A percentile compares a stretch with the other conserved stretches of the same genome.
Evolutionary conservation across 108 stramenopile genomes (phyloP).

Genomic region (Nannochloropsis salina): DNA sequence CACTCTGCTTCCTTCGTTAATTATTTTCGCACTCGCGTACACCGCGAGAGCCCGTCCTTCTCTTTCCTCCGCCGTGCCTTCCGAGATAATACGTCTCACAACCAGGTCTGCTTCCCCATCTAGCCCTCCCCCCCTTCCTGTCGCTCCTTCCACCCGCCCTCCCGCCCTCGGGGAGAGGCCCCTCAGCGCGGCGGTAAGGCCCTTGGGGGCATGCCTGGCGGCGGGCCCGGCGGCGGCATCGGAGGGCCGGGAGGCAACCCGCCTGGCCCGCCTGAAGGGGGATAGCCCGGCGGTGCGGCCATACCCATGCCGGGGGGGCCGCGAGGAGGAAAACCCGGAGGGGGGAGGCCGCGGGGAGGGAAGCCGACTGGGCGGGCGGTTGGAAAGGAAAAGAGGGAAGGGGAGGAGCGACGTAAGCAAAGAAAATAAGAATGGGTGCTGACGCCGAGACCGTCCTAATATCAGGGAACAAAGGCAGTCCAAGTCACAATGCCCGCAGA

Average conservation of each 20-base stretch:
- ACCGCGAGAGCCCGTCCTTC: neutral
- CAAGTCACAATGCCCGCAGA: too few species aligned
- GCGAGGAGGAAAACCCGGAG: conserved; percentile 12
- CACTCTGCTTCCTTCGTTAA: too few species aligned
- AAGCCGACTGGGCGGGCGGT: neutral
- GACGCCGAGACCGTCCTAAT: too few species aligned
- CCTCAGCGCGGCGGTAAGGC: neutral
- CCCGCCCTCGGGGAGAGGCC: neutral
- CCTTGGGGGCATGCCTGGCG: conserved; percentile 1
- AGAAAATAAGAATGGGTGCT: neutral
- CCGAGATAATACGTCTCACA: neutral
- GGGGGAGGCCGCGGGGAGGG: neutral
- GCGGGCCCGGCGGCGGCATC: neutral
- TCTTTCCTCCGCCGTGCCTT: neutral
- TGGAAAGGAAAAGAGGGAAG: neutral
- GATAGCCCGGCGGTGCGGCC: neutral
- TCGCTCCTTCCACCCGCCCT: neutral
- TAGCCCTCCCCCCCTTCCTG: neutral
- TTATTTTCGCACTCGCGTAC: too few species aligned
- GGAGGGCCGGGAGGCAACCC: neutral
- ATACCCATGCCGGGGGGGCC: neutral
- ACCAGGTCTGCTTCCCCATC: neutral
- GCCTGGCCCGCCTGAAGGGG: neutral
- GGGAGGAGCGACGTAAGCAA: neutral
- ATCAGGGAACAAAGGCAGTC: too few species aligned